Conservation (phyloP, 2,329 filamentous ascomycete genomes). For the Parastagonospora avenae region DNA sequence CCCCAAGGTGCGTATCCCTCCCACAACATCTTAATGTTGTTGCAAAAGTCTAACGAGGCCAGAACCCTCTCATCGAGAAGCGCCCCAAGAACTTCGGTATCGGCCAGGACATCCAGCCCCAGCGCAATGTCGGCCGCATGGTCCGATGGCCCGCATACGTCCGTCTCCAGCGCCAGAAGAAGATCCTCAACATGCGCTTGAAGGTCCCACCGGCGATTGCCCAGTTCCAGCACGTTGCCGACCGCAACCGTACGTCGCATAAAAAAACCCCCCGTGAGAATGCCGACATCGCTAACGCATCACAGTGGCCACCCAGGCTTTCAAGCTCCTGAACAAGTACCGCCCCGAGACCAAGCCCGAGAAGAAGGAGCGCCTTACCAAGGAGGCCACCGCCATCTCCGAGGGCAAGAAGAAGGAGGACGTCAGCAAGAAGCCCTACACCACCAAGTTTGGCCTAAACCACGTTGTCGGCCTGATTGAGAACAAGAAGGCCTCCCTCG, state of each 20-base stretch:
- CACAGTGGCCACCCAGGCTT: slow-evolving; percentile 82
- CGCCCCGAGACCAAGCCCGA: slow-evolving; percentile 97
- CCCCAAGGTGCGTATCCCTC: slow-evolving; percentile 76
- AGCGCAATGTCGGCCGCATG: slow-evolving; percentile 78
- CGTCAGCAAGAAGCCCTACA: slow-evolving; percentile 99
- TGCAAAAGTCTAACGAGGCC: slow-evolving; percentile 24
- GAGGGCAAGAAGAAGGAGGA: slow-evolving; percentile 99
- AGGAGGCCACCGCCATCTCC: slow-evolving; percentile 96
- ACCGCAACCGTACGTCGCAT: slow-evolving; percentile 44
- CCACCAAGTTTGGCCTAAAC: slow-evolving; percentile 99
- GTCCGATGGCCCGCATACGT: slow-evolving; percentile 97
- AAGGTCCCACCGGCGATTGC: slow-evolving; percentile 98
- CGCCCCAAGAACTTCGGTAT: slow-evolving; percentile 97
- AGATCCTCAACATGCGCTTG: slow-evolving; percentile 97
- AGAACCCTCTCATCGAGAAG: slow-evolving; percentile 99
- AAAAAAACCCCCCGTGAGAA: slow-evolving; percentile 67
- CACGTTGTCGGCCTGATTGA: slow-evolving; percentile 69
- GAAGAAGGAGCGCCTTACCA: slow-evolving; percentile 99
- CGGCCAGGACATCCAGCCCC: slow-evolving; percentile 84
- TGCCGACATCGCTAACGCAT: slow-evolving; percentile 58
- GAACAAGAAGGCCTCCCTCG: slow-evolving; percentile 99
- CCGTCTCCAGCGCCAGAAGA: slow-evolving; percentile 90
- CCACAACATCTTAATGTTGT: neutral
- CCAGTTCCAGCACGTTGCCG: slow-evolving; percentile 94
- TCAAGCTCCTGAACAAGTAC: slow-evolving; percentile 99